These are phyloP conservation scores for Chrysosporium keratinophilum DNA, from an alignment of 2,329 filamentous ascomycete genomes.

Conservation along the genomic window DNA sequence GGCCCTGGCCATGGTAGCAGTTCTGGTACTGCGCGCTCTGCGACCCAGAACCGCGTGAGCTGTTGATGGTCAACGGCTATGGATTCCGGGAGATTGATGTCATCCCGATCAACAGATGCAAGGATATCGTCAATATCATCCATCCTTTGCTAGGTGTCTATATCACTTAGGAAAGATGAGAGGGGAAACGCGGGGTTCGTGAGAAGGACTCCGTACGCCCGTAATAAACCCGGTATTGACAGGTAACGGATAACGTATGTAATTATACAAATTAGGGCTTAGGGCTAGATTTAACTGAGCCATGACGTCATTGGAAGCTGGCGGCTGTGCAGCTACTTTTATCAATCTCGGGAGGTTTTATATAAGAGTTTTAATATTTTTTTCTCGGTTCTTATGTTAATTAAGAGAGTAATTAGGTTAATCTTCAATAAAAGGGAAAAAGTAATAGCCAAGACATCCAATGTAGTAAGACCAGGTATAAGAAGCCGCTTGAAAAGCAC, in stretches of 20 bases:
- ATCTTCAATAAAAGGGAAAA: not conserved
- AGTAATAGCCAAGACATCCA: not conserved
- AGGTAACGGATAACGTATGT: not conserved
- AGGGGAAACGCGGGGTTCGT: too few relatives aligned
- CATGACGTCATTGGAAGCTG: conserved; percentile 2
- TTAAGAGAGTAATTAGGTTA: not conserved
- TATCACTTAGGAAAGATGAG: not conserved
- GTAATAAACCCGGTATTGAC: not conserved
- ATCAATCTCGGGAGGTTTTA: not conserved
- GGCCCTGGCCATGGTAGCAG: conserved; percentile 67
- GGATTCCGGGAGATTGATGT: conserved; percentile 29
- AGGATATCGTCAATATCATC: conserved; percentile 71
- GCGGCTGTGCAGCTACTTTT: too few relatives aligned
- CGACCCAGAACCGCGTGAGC: conserved; percentile 83
- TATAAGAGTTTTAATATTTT: not conserved
- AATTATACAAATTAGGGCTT: conserved; percentile 13
- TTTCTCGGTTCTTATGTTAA: not conserved
- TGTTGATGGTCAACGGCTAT: conserved; percentile 63
- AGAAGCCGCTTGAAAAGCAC: not conserved
- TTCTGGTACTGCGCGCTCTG: conserved; percentile 81
- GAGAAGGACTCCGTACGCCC: not conserved
- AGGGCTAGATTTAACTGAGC: not conserved
- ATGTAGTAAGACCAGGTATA: not conserved
- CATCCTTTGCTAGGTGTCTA: conserved; percentile 4
- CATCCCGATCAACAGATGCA: conserved; percentile 55